These are phyloP conservation scores for Acacia confusa DNA, from an alignment of 306 rosid species.

Conservation along the genomic window DNA sequence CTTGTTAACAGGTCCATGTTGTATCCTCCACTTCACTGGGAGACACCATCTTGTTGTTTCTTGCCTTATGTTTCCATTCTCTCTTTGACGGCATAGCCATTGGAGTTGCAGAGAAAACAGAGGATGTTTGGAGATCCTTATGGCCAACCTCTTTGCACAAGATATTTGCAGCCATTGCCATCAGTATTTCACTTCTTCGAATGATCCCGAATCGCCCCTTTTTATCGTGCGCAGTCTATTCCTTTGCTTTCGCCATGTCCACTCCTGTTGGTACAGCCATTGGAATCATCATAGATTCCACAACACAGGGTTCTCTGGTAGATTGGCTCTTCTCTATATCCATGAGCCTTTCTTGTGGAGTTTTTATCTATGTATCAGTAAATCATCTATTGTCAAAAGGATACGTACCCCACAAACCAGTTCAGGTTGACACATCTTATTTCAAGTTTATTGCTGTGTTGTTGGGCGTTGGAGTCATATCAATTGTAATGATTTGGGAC, in stretches of 20 bases:
- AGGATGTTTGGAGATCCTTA: constrained; percentile 73
- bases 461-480: constrained; percentile 67
- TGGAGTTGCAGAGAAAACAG: constrained; percentile 60
- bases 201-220: constrained; percentile 55
- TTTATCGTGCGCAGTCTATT: constrained; percentile 33
- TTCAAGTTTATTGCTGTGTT: constrained; percentile 62
- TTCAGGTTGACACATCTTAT: constrained; percentile 45
- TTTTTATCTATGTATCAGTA: constrained; percentile 74
- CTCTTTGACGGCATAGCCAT: constrained; percentile 82
- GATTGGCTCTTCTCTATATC: constrained; percentile 84
- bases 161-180: constrained; percentile 82
- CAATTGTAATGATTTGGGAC: constrained; percentile 87
- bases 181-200: constrained; percentile 81
- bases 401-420: constrained; percentile 42
- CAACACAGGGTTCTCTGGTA: constrained; percentile 57
- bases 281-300: constrained; percentile 74
- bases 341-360: constrained; percentile 79
- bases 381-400: constrained; percentile 76
- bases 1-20: constrained; percentile 40
- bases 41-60: constrained; percentile 58
- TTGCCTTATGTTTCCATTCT: constrained; percentile 75
- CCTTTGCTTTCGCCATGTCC: constrained; percentile 72
- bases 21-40: constrained; percentile 51
- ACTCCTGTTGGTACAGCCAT: constrained; percentile 75
- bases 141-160: constrained; percentile 85